These are phyloP conservation scores for Cajanus cajan DNA, from an alignment of 306 rosid species.

Conservation along the genomic window DNA sequence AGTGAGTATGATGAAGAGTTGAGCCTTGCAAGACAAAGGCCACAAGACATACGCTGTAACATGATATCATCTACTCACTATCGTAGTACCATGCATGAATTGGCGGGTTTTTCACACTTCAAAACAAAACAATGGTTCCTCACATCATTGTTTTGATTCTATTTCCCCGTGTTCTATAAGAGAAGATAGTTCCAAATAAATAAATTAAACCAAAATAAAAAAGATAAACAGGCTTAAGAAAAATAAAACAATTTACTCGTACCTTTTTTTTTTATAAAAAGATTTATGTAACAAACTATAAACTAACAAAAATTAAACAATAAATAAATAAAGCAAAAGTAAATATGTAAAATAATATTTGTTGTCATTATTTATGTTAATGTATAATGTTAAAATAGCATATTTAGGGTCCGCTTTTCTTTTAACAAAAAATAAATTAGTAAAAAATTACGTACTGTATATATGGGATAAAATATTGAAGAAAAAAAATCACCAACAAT, in stretches of 20 bases:
- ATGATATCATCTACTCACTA: neutral
- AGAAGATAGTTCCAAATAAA: neutral
- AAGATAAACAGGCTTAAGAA: neutral
- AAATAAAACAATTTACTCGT: neutral
- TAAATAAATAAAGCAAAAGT: no score
- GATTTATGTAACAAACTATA: no score
- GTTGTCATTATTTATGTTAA: no score
- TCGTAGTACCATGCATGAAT: neutral
- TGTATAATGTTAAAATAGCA: no score
- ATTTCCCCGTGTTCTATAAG: neutral
- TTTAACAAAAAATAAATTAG: no score
- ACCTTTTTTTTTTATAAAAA: neutral
- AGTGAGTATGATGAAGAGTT: conserved; percentile 9
- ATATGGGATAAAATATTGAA: no score
- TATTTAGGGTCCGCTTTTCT: no score
- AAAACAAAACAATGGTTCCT: neutral
- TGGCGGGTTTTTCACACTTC: conserved; percentile 29
- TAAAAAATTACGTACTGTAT: no score
- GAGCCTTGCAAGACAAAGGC: conserved; percentile 19
- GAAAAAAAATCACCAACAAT: no score
- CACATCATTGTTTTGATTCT: neutral
- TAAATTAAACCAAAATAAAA: neutral
- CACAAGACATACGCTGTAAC: conserved; percentile 28
- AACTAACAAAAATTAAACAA: no score
- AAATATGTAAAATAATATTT: no score